A percentile compares a stretch with the other conserved stretches of the same genome.
Evolutionary conservation across 345 rosid species (phyloP).

Genomic region (Eucalyptus curtisii): DNA sequence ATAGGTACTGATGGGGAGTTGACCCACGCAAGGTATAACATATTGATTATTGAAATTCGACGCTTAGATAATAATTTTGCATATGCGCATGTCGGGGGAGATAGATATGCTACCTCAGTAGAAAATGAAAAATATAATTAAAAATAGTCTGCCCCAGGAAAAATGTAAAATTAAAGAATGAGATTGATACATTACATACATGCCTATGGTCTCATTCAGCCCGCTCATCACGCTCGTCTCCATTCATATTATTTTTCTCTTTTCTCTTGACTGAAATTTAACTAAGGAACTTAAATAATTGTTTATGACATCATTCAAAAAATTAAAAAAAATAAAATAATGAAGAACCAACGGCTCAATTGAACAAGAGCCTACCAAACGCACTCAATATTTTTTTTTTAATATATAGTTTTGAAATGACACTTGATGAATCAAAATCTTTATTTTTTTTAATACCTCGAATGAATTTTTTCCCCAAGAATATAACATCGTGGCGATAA

Average conservation of each 20-base stretch:
- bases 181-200: background rate
- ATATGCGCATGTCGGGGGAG: background rate
- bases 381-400: background rate
- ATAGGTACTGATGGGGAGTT: background rate
- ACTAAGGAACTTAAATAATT: background rate
- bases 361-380: background rate
- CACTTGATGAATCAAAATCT: background rate
- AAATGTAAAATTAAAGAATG: background rate
- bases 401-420: background rate
- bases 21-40: background rate
- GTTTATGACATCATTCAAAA: background rate
- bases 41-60: background rate
- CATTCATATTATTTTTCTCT: background rate
- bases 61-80: background rate
- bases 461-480: background rate
- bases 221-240: background rate
- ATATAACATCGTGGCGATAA: background rate
- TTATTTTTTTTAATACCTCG: background rate
- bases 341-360: background rate
- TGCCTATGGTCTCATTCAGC: background rate
- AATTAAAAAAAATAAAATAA: background rate
- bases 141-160: background rate
- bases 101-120: background rate
- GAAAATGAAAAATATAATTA: background rate
- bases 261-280: background rate